Evolutionary conservation across 2,329 filamentous ascomycete species (phyloP), one percentile per base, ranked within the genome.

Genomic region (Penicillium capsulatum): DNA sequence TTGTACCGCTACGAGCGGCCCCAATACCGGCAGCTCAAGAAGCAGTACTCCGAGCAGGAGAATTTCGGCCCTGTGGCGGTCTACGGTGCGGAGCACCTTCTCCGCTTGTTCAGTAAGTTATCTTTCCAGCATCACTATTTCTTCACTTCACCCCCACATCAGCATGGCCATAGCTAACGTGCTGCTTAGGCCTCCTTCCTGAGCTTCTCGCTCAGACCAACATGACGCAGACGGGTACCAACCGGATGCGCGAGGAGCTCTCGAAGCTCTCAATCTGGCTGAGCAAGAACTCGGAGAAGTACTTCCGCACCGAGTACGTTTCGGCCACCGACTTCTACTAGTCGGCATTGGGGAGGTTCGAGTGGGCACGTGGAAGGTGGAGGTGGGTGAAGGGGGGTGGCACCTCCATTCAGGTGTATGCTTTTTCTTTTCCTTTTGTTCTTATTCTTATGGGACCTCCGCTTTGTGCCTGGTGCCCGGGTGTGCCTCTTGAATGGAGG

Each of bases 151-250:
- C 16, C 42, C n/a, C n/a, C n/a, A n/a, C n/a, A n/a, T n/a, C n/a
- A n/a, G n/a, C n/a, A n/a, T n/a, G n/a, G n/a, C n/a, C n/a, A n/a
- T n/a, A n/a, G n/a, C n/a, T n/a, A n/a, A n/a, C n/a, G n/a, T n/a
- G n/a, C n/a, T n/a, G n/a, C n/a, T n/a, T n/a, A 95, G 91, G 94
- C 3, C 84, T 85, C 1, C 81, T 97, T 54, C 91, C 92, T 0
- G 92, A 98, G 61, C 80, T 97, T 28, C 82, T 97, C 47, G 90
- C 90, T 3, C 92, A 98, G 64, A 98, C 92, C 36, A 97, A 97
- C 68, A 95, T 98, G 89, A 92, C 97, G 59, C 76, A 84, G 37
- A 89, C 94, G 63, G 90, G 89, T 2, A 87, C 95, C 29, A 85
- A 83, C 47, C 84, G 89, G 32, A 79, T 97, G 17, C 83, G 89